These are phyloP conservation scores for Neurospora tetrasperma DNA, from an alignment of 495 filamentous ascomycete species.

Conservation along the genomic window DNA sequence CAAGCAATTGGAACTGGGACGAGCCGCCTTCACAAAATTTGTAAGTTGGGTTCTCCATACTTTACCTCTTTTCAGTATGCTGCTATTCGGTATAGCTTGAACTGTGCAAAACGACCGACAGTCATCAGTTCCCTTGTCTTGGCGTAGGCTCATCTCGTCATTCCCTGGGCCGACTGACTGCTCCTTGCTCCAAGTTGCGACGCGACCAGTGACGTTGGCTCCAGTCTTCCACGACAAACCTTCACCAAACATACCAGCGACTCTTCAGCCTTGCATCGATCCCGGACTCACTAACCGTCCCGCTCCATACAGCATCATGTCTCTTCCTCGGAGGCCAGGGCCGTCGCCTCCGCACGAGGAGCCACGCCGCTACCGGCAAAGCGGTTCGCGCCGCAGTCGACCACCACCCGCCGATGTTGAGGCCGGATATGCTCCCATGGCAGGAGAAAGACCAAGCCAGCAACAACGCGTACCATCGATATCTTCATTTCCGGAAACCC, in stretches of 20 bases:
- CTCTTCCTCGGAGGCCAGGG: constrained; percentile 55
- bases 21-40: constrained; percentile 13
- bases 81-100: background rate
- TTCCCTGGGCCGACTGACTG: background rate
- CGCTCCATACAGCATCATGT: constrained; percentile 39
- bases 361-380: constrained; percentile 50
- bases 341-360: constrained; percentile 52
- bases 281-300: constrained; percentile 13
- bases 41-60: constrained; percentile 13
- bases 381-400: constrained; percentile 27
- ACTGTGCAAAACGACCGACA: background rate
- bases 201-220: background rate
- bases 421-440: constrained; percentile 37
- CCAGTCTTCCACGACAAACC: background rate
- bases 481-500: constrained; percentile 40
- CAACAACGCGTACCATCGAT: constrained; percentile 37
- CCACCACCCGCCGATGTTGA: constrained; percentile 56
- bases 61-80: background rate
- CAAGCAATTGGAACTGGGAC: constrained; percentile 7
- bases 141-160: background rate
- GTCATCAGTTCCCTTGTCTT: background rate
- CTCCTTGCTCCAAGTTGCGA: background rate
- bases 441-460: constrained; percentile 27
- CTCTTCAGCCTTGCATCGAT: background rate
- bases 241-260: background rate